Evolutionary conservation across 2,329 filamentous ascomycete genomes (phyloP).

Genomic region (Tolypocladium amazonense): DNA sequence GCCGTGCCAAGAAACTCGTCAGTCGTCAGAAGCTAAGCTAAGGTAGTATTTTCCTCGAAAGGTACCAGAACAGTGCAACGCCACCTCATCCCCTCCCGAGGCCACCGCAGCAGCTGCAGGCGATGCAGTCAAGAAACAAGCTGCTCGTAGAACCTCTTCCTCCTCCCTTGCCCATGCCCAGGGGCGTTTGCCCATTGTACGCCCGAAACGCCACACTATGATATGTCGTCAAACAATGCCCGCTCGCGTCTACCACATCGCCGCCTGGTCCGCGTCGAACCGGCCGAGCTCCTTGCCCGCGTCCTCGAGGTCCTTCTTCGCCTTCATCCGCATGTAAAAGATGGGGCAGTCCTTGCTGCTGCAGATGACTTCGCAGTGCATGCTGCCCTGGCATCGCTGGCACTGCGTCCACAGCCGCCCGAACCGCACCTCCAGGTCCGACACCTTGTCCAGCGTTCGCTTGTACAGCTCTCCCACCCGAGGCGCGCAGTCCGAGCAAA

Average conservation of each 20-base stretch:
- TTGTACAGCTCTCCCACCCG: constrained; percentile 89
- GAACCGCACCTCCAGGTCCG: constrained; percentile 88
- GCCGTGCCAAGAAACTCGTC: not conserved
- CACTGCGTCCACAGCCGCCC: constrained; percentile 95
- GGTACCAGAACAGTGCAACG: not conserved
- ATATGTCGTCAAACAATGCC: not conserved
- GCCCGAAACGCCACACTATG: not conserved
- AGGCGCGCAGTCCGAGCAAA: constrained; percentile 76
- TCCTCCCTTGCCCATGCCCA: not conserved
- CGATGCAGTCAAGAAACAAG: not conserved
- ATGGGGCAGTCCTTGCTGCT: constrained; percentile 94
- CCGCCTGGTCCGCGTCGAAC: constrained; percentile 78
- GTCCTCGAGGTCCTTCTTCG: constrained; percentile 97
- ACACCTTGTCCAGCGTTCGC: constrained; percentile 77
- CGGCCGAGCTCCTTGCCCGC: constrained; percentile 78
- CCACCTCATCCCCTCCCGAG: not conserved
- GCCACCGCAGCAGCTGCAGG: not conserved
- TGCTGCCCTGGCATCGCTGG: constrained; percentile 91
- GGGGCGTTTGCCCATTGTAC: not conserved
- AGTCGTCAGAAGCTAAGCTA: too few relatives aligned
- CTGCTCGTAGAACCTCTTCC: not conserved
- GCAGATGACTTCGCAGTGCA: constrained; percentile 98
- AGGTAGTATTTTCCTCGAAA: not conserved
- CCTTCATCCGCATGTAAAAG: constrained; percentile 99
- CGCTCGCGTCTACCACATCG: constrained; percentile 37